Conservation (phyloP, 768 basidiomycete genomes). For the Trametes gibbosa region DNA sequence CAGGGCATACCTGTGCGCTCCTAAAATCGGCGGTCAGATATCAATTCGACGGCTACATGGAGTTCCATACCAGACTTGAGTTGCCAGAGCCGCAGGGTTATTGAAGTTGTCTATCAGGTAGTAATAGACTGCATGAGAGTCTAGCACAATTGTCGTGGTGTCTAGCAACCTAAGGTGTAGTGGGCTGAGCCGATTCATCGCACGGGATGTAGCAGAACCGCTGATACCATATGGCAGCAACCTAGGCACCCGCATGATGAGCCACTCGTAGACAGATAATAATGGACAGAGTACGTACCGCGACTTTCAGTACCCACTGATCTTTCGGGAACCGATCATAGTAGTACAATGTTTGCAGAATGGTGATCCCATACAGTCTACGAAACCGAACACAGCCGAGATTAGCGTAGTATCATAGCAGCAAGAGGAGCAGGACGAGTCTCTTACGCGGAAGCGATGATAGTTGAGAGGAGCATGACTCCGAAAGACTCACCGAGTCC, state of each 20-base stretch:
- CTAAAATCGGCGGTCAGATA: neutral
- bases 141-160: constrained; percentile 5
- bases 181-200: neutral
- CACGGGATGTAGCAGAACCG: too few species aligned
- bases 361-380: constrained; percentile 1
- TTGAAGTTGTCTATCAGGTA: constrained; percentile 16
- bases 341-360: constrained; percentile 4
- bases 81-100: constrained; percentile 5
- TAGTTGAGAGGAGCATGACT: constrained; percentile 15
- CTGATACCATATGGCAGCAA: neutral
- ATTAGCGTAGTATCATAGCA: neutral
- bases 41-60: neutral
- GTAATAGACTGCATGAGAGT: constrained; percentile 14
- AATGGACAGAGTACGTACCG: neutral
- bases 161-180: neutral
- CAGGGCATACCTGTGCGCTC: neutral
- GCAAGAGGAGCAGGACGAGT: neutral
- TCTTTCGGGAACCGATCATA: constrained; percentile 5
- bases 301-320: neutral
- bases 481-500: constrained; percentile 10
- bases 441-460: constrained; percentile 9
- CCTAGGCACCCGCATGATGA: neutral
- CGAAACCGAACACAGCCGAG: neutral
- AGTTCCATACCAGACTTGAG: constrained; percentile 1
- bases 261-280: neutral